Percentiles rank a stretch among this genome's conserved stretches.
phyloP scores from a whole-genome alignment of 2,329 filamentous ascomycete genomes.

The Chaetomium strumarium region DNA sequence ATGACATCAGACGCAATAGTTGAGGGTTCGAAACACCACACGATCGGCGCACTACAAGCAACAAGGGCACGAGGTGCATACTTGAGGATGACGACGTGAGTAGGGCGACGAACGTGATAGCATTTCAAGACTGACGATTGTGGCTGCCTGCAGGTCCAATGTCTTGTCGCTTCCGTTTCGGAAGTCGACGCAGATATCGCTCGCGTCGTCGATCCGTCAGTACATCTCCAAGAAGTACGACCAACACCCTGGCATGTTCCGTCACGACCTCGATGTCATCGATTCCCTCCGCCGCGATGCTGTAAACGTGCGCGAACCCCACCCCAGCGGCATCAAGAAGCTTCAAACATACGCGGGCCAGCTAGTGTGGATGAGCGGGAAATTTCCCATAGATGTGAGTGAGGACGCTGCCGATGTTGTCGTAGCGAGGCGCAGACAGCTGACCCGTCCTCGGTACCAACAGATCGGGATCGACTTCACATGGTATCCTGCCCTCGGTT shows the following conservation, averaged over 20 bases:
- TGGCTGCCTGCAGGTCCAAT: conserved; percentile 36
- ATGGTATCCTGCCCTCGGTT: conserved; percentile 92
- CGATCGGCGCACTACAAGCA: background rate
- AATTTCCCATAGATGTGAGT: conserved; percentile 92
- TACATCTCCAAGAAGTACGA: conserved; percentile 99
- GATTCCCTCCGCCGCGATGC: conserved; percentile 78
- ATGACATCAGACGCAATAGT: background rate
- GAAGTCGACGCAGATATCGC: conserved; percentile 69
- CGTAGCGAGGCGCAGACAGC: background rate
- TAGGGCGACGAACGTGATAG: background rate
- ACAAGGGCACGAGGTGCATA: background rate
- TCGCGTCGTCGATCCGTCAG: conserved; percentile 78
- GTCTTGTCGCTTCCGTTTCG: conserved; percentile 82
- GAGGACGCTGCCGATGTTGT: conserved; percentile 26
- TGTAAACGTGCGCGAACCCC: conserved; percentile 82
- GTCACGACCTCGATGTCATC: conserved; percentile 75
- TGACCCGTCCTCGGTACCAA: background rate
- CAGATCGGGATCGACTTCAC: conserved; percentile 91
- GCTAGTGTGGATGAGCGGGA: conserved; percentile 85
- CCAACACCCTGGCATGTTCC: conserved; percentile 96
- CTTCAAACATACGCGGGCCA: conserved; percentile 90
- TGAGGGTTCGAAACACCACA: conserved; percentile 6
- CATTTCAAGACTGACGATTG: background rate
- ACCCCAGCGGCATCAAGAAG: conserved; percentile 78
- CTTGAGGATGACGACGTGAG: conserved; percentile 19